Evolutionary conservation across 2,329 filamentous ascomycete species (phyloP).

Genomic region (Sporothrix pseudoabietina): DNA sequence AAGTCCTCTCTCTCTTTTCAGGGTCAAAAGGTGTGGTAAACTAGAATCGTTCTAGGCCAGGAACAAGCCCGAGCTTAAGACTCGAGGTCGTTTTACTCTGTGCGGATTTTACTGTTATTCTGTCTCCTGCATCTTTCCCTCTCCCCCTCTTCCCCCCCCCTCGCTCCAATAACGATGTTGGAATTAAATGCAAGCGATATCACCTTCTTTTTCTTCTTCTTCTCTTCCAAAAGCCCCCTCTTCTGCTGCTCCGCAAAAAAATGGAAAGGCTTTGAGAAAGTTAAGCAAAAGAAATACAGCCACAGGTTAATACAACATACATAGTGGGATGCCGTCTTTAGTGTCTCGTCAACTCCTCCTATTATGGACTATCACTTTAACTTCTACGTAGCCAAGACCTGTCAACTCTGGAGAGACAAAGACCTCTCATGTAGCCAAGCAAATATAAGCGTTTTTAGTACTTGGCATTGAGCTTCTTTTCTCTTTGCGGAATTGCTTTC

Average conservation of each 20-base stretch:
- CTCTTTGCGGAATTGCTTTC: not conserved
- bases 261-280: not conserved
- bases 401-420: not conserved
- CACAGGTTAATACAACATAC: not conserved
- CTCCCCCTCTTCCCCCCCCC: not conserved
- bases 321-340: too few species aligned
- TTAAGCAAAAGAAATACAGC: not conserved
- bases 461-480: not conserved
- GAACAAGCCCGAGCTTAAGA: not conserved
- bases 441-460: not conserved
- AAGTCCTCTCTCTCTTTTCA: not conserved
- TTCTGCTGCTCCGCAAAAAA: not conserved
- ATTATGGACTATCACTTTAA: too few species aligned
- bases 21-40: not conserved
- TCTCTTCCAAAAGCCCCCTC: not conserved
- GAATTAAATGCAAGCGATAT: not conserved
- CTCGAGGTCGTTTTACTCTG: not conserved
- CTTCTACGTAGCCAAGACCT: too few species aligned
- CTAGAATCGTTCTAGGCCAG: not conserved
- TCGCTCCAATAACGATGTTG: not conserved
- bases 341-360: too few species aligned
- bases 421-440: not conserved
- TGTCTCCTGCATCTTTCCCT: not conserved
- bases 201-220: not conserved
- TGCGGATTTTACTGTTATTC: not conserved